phyloP scores from a whole-genome alignment of 2,329 filamentous ascomycete genomes.

The Nothophoma quercina region DNA sequence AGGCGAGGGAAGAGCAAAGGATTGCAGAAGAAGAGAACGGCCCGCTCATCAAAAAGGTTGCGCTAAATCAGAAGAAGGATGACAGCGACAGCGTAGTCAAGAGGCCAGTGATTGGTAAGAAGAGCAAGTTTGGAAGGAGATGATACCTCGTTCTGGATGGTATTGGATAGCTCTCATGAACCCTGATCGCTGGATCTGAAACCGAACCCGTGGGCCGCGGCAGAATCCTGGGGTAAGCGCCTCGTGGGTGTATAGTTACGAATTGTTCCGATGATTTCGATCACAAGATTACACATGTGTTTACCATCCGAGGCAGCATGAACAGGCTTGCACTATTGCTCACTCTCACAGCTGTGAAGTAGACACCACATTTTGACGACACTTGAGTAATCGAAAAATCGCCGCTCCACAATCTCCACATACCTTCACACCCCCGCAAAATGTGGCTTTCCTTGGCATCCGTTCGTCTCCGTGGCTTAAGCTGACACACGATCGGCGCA shows the following conservation, averaged over 20 bases:
- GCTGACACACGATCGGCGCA: background rate
- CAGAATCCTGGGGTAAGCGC: background rate
- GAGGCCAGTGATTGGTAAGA: conserved; percentile 44
- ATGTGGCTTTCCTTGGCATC: conserved; percentile 2
- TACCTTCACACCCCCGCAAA: background rate
- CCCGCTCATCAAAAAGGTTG: conserved; percentile 36
- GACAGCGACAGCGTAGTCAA: conserved; percentile 51
- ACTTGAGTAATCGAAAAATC: background rate
- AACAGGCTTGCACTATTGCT: background rate
- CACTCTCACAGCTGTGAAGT: background rate
- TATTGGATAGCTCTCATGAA: background rate
- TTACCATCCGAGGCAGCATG: background rate
- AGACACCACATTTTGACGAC: background rate
- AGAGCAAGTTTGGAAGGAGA: conserved; percentile 34
- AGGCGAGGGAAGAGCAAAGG: conserved; percentile 69
- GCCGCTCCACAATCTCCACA: background rate
- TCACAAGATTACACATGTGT: background rate
- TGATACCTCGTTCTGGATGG: background rate
- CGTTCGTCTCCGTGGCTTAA: background rate
- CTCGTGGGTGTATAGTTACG: background rate
- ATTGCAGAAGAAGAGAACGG: conserved; percentile 46
- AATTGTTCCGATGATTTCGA: background rate
- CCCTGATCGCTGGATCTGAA: background rate
- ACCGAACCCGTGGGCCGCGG: background rate
- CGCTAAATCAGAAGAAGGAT: conserved; percentile 37